phyloP scores from a whole-genome alignment of 257 asterid genomes.

The Petunia axillaris region DNA sequence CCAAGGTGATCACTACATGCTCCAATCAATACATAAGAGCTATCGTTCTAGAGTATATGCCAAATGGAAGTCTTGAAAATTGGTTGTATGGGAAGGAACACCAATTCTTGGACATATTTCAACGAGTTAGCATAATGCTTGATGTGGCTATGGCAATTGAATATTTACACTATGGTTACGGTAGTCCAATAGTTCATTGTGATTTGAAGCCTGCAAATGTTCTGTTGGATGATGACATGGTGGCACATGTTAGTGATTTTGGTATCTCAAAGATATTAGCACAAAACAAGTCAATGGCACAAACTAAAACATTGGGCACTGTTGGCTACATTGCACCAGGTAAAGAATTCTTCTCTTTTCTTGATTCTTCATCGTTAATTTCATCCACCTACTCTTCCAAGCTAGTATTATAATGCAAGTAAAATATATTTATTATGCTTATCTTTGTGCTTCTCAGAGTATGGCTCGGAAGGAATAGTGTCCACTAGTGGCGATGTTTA shows the following conservation, averaged over 20 bases:
- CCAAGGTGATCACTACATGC: conserved; percentile 44
- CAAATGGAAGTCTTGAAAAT: conserved; percentile 44
- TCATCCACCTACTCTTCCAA: neutral
- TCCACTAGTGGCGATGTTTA: conserved; percentile 40
- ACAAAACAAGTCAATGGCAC: conserved; percentile 23
- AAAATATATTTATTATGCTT: neutral
- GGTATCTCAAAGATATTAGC: conserved; percentile 45
- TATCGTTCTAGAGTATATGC: conserved; percentile 45
- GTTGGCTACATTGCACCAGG: conserved; percentile 54
- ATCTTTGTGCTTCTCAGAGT: conserved; percentile 26
- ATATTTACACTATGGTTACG: conserved; percentile 42
- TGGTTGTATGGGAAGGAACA: conserved; percentile 34
- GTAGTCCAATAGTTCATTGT: conserved; percentile 43
- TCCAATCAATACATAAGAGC: conserved; percentile 32
- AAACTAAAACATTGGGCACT: conserved; percentile 43
- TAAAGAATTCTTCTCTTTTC: neutral
- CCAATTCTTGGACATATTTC: conserved; percentile 20
- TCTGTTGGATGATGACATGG: conserved; percentile 40
- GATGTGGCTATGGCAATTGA: conserved; percentile 50
- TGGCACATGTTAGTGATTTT: conserved; percentile 51
- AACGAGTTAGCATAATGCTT: conserved; percentile 34
- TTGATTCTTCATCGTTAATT: neutral
- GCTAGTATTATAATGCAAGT: too few species aligned
- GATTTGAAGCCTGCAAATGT: conserved; percentile 46
- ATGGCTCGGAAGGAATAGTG: conserved; percentile 43